phyloP scores from a whole-genome alignment of 2,329 filamentous ascomycete species.

The Alternaria sp. region DNA sequence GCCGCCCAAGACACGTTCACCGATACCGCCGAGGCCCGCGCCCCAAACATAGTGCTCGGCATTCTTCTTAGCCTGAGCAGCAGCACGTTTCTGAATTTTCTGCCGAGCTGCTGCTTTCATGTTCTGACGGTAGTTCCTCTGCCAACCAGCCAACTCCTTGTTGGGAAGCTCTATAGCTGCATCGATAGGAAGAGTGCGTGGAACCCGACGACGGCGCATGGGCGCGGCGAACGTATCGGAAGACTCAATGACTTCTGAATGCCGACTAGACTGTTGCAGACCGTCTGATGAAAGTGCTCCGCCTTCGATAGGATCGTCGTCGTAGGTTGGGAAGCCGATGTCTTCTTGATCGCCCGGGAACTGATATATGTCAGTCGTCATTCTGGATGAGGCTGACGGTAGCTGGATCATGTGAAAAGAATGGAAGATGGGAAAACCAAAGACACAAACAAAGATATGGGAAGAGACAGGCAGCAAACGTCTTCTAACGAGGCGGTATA shows the following conservation, averaged over 20 bases:
- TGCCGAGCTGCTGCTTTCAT: constrained; percentile 60
- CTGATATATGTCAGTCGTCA: constrained; percentile 28
- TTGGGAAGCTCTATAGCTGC: constrained; percentile 60
- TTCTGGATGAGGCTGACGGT: too few relatives aligned
- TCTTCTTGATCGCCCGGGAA: constrained; percentile 34
- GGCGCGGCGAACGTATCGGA: constrained; percentile 50
- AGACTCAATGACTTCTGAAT: constrained; percentile 38
- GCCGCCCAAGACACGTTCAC: constrained; percentile 24
- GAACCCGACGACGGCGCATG: constrained; percentile 45
- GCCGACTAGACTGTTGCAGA: constrained; percentile 14
- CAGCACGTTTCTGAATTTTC: constrained; percentile 53
- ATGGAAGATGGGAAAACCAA: background rate
- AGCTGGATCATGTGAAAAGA: too few relatives aligned
- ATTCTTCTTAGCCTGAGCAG: constrained; percentile 64
- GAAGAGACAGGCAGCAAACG: background rate
- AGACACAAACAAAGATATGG: background rate
- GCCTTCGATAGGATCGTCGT: constrained; percentile 42
- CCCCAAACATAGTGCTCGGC: constrained; percentile 67
- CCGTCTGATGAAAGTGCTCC: constrained; percentile 30
- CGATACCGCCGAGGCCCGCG: constrained; percentile 61
- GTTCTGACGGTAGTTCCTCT: constrained; percentile 63
- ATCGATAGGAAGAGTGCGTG: constrained; percentile 57
- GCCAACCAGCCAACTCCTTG: constrained; percentile 63
- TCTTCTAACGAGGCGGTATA: too few relatives aligned
- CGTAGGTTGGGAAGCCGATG: constrained; percentile 40